A percentile compares a stretch with the other conserved stretches of the same genome.
Evolutionary conservation across 352 stramenopile species (phyloP).

Genomic region (Stramenopiles sp.): DNA sequence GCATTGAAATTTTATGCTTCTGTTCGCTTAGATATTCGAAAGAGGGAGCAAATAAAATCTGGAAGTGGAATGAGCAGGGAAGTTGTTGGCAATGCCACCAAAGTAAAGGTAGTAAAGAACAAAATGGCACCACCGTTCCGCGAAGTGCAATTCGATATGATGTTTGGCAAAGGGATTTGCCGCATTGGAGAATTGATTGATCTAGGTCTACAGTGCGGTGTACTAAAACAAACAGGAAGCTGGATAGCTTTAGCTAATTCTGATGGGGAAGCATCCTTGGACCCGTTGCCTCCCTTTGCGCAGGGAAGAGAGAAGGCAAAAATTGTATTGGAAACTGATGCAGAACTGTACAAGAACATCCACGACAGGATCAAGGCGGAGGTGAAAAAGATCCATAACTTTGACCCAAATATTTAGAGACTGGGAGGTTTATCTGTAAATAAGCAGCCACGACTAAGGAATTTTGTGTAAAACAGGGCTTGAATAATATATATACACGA

Average conservation of each 20-base stretch:
- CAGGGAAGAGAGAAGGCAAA: conserved; percentile 40
- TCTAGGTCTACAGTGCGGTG: conserved; percentile 19
- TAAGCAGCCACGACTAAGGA: no score
- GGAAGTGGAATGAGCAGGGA: conserved; percentile 50
- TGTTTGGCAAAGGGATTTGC: conserved; percentile 88
- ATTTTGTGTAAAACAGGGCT: no score
- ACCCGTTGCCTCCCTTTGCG: conserved; percentile 29
- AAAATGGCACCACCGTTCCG: conserved; percentile 91
- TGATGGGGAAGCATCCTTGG: not conserved
- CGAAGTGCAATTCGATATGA: conserved; percentile 82
- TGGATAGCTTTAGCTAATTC: conserved; percentile 12
- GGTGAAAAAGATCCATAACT: no score
- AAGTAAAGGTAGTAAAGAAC: conserved; percentile 97
- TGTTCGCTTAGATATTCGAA: conserved; percentile 81
- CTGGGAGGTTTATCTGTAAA: no score
- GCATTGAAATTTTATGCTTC: conserved; percentile 63
- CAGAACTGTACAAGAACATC: conserved; percentile 29
- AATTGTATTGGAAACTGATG: conserved; percentile 34
- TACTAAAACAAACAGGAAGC: conserved; percentile 19
- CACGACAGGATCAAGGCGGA: conserved; percentile 30
- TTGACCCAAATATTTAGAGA: no score
- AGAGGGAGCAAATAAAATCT: conserved; percentile 71
- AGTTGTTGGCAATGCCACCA: conserved; percentile 83
- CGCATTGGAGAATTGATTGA: conserved; percentile 46
- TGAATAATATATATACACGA: no score